Percentiles rank a stretch among this genome's conserved stretches.
Evolutionary conservation across 1,139 yeast genomes (phyloP).

Genomic region (Taiozyma sp.): DNA sequence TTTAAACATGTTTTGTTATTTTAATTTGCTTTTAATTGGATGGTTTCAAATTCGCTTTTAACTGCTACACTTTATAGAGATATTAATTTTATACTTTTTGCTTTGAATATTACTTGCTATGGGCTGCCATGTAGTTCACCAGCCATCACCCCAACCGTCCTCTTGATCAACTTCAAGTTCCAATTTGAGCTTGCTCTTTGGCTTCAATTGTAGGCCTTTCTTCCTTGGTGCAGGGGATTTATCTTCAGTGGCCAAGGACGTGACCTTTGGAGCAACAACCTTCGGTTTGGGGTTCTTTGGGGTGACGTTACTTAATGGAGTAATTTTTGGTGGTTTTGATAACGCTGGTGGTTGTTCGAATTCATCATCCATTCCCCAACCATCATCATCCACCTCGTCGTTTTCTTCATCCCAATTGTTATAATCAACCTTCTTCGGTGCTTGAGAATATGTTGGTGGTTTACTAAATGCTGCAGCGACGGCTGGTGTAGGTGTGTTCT

Average conservation of each 20-base stretch:
- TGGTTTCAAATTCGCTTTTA: background rate
- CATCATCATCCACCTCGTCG: slow-evolving; percentile 13
- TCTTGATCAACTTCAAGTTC: slow-evolving; percentile 38
- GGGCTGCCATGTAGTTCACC: slow-evolving; percentile 26
- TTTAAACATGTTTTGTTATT: background rate
- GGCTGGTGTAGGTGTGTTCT: slow-evolving; percentile 17
- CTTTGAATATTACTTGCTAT: background rate
- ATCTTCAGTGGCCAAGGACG: slow-evolving; percentile 13
- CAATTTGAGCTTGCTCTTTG: slow-evolving; percentile 17
- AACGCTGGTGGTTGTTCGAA: slow-evolving; percentile 6
- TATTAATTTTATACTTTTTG: background rate
- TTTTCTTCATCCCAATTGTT: slow-evolving; percentile 14
- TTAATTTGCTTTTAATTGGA: background rate
- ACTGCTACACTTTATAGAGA: slow-evolving; percentile 18
- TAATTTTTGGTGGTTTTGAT: background rate
- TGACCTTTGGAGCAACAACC: slow-evolving; percentile 18
- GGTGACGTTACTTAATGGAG: background rate
- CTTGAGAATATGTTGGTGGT: background rate
- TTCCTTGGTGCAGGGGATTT: slow-evolving; percentile 5
- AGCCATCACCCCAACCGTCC: slow-evolving; percentile 53
- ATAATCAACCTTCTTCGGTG: background rate
- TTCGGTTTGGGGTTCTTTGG: background rate
- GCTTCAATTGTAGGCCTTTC: slow-evolving; percentile 21
- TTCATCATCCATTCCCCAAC: slow-evolving; percentile 14
- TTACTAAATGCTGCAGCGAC: slow-evolving; percentile 14